A percentile compares a stretch with the other conserved stretches of the same genome.
Conservation (phyloP, 306 rosid genomes). For the Quercus alba region DNA sequence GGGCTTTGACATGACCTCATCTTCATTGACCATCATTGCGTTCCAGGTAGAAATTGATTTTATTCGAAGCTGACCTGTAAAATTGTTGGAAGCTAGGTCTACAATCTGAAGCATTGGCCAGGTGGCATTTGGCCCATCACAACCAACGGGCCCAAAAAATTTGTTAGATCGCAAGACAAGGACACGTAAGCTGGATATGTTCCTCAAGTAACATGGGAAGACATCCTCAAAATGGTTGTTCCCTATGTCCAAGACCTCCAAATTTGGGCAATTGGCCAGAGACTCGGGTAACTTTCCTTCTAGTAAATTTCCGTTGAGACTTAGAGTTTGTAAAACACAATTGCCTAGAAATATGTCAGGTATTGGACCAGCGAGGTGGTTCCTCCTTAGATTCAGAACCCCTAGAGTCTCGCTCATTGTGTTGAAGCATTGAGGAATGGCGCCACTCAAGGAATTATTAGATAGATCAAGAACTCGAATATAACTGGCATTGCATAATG, state of each 20-base stretch:
- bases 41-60: constrained; percentile 23
- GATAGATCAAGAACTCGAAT: constrained; percentile 42
- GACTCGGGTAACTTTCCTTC: constrained; percentile 34
- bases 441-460: constrained; percentile 1
- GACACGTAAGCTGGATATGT: constrained; percentile 9
- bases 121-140: not conserved
- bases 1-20: not conserved
- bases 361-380: constrained; percentile 12
- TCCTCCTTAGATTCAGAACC: constrained; percentile 23
- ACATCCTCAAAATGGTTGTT: constrained; percentile 12
- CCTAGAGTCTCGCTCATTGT: not conserved
- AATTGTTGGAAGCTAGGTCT: constrained; percentile 35
- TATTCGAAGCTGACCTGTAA: constrained; percentile 29
- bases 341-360: constrained; percentile 4
- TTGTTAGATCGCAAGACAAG: constrained; percentile 33
- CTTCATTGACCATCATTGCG: constrained; percentile 27
- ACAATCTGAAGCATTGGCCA: constrained; percentile 39
- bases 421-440: constrained; percentile 30
- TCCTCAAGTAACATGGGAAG: constrained; percentile 26
- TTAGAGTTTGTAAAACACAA: constrained; percentile 29
- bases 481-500: constrained; percentile 32
- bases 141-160: constrained; percentile 10
- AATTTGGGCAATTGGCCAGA: constrained; percentile 7
- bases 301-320: constrained; percentile 21
- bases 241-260: constrained; percentile 43